Percentiles rank a stretch among this genome's conserved stretches.
These are phyloP conservation scores for Penicillium rolfsii DNA, from an alignment of 2,329 filamentous ascomycete species.

Conservation along the genomic window DNA sequence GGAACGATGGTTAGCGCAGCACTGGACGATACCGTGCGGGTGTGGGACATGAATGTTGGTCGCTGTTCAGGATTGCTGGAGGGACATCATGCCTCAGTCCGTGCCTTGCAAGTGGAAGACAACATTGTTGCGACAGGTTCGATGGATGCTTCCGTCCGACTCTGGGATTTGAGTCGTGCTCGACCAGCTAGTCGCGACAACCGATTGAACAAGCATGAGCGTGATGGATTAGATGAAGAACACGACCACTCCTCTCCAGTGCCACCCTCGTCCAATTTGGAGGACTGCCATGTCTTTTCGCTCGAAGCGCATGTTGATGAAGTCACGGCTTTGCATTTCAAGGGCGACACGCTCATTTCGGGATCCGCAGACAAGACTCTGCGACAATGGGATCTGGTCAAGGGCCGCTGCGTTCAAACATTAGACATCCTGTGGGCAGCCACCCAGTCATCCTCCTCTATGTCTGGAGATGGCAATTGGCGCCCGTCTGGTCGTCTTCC, in stretches of 20 bases:
- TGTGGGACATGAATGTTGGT: conserved; percentile 95
- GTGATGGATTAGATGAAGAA: conserved; percentile 49
- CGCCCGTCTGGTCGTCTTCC: conserved; percentile 66
- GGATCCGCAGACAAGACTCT: conserved; percentile 97
- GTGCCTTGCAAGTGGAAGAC: conserved; percentile 90
- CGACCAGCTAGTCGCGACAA: conserved; percentile 73
- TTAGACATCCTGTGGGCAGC: conserved; percentile 98
- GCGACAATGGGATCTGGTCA: conserved; percentile 95
- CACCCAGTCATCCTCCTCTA: conserved; percentile 77
- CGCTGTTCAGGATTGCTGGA: conserved; percentile 89
- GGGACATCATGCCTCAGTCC: conserved; percentile 91
- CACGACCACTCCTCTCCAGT: conserved; percentile 63
- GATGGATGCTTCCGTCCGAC: conserved; percentile 87
- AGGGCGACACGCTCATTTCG: conserved; percentile 85
- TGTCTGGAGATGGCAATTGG: conserved; percentile 68
- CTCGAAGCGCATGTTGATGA: conserved; percentile 90
- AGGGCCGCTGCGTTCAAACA: conserved; percentile 96
- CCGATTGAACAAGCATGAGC: conserved; percentile 54
- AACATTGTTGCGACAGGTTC: conserved; percentile 94
- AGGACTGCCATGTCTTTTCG: conserved; percentile 85
- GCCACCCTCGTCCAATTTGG: conserved; percentile 73
- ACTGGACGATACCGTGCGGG: conserved; percentile 88
- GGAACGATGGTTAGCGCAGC: conserved; percentile 92
- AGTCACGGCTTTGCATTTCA: conserved; percentile 90
- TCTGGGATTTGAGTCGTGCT: conserved; percentile 93